Evolutionary conservation across 495 filamentous ascomycete species (phyloP), one percentile per base, ranked within the genome.

Genomic region (Tuber aestivum): DNA sequence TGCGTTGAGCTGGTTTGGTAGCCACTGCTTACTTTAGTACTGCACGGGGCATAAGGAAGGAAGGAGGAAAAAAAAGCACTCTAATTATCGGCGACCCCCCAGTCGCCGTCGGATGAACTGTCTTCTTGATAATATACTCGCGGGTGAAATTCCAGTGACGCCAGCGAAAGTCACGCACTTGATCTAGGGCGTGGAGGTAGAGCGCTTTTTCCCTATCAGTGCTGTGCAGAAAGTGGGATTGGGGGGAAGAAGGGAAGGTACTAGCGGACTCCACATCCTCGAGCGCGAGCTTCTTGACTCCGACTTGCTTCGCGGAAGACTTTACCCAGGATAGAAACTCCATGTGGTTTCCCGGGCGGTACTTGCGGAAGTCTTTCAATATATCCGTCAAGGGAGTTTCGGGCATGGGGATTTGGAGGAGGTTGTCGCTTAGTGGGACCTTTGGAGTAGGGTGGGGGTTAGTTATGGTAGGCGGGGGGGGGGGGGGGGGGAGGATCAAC

Each of bases 71-170:
- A 7, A 23, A 18, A 85, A 88, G 81, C 84, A 89, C 89, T 32
- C 92, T 95, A 20, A 97, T 92, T 75, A 97, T 97, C 1, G 94
- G 94, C 81, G 92, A 95, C 2, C 94, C 94, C 1, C 94, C 94
- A 0, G 94, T 97, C 7, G 94, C 94, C 41, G 92, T 95, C 0
- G 94, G 93, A 80, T 97, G 92, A 0, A 85, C 86, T 0, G 92
- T 95, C 75, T 90, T 88, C 81, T 92, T 93, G 73, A 97, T 88
- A 76, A 97, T 97, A 78, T 97, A 97, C 87, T 97, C 94, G 35
- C 93, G 86, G n/a, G 93, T 93, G 80, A 97, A 97, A 77, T 94
- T 90, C 94, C 94, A 97, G 81, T 97, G 94, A 5, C 94, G 87
- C 94, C 94, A 97, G 75, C 94, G 86, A 85, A 97, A 97, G 80